These are phyloP conservation scores for Hansfordia pulvinata DNA, from an alignment of 2,329 filamentous ascomycete species.

Conservation along the genomic window DNA sequence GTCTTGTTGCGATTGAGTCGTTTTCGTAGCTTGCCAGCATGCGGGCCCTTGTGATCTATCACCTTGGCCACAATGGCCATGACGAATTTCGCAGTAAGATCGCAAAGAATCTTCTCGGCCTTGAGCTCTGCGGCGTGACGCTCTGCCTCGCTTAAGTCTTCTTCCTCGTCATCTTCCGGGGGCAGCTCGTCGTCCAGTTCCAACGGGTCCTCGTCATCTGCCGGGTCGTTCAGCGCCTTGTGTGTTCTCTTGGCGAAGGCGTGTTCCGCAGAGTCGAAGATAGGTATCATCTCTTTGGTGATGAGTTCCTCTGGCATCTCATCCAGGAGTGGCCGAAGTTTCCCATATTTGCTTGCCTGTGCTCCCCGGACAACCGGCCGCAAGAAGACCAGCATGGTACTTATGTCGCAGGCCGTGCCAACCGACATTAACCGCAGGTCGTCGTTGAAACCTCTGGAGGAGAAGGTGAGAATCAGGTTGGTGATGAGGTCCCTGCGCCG, in stretches of 20 bases:
- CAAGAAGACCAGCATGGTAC: conserved; percentile 66
- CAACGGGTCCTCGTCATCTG: conserved; percentile 61
- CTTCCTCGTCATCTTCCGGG: conserved; percentile 45
- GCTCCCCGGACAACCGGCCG: conserved; percentile 35
- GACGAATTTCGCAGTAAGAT: conserved; percentile 73
- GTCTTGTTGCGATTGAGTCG: conserved; percentile 66
- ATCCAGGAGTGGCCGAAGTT: conserved; percentile 50
- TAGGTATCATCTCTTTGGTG: conserved; percentile 54
- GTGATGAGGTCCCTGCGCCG: conserved; percentile 43
- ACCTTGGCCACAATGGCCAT: conserved; percentile 64
- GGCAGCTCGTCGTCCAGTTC: conserved; percentile 44
- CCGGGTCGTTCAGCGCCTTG: conserved; percentile 47
- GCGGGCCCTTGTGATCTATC: conserved; percentile 49
- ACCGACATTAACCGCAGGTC: conserved; percentile 65
- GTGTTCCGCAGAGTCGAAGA: conserved; percentile 67
- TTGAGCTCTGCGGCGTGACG: conserved; percentile 54
- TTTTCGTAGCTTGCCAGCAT: conserved; percentile 51
- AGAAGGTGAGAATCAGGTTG: conserved; percentile 54
- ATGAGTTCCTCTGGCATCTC: conserved; percentile 51
- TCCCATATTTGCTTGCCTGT: conserved; percentile 32
- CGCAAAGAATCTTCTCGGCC: conserved; percentile 75
- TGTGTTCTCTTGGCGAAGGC: conserved; percentile 59
- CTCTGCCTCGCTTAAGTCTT: conserved; percentile 40
- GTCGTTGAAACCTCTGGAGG: conserved; percentile 57
- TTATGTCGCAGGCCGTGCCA: conserved; percentile 67